These are phyloP conservation scores for Symbiodinium pilosum DNA, from an alignment of 73 alveolate species.

Conservation along the genomic window DNA sequence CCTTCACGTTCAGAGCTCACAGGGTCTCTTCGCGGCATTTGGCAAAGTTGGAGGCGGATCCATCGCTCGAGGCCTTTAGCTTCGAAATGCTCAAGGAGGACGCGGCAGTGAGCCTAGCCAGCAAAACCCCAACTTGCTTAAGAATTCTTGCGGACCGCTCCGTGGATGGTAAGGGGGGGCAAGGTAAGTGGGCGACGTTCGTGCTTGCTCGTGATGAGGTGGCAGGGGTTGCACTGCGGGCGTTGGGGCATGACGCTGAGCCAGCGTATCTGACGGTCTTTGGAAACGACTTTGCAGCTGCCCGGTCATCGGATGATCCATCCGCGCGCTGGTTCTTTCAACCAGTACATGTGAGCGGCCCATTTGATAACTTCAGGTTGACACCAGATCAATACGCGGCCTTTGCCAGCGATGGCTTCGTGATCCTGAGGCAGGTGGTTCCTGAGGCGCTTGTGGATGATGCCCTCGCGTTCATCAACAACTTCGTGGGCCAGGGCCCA, in stretches of 20 bases:
- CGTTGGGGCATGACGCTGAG: not conserved
- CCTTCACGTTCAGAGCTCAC: not conserved
- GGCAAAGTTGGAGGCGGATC: not conserved
- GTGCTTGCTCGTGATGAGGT: not conserved
- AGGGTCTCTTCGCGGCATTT: not conserved
- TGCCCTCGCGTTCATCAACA: not conserved
- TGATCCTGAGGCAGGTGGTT: not conserved
- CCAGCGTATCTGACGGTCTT: not conserved
- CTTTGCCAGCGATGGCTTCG: not conserved
- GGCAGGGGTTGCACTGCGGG: not conserved
- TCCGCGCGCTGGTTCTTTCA: not conserved
- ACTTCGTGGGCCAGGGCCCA: not conserved
- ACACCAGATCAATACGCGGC: not conserved
- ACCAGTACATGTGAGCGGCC: not conserved
- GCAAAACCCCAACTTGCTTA: not conserved
- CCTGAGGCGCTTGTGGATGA: not conserved
- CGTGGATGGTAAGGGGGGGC: not conserved
- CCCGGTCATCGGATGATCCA: not conserved
- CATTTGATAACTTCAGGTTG: not conserved
- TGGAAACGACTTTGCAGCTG: not conserved
- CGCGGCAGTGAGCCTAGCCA: no score
- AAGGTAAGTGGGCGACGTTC: not conserved
- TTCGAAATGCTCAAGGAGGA: not conserved
- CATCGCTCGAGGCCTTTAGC: not conserved
- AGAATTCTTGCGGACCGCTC: not conserved